Evolutionary conservation across 2,329 filamentous ascomycete species (phyloP), one percentile per base, ranked within the genome.

Genomic region (Beauveria caledonica): DNA sequence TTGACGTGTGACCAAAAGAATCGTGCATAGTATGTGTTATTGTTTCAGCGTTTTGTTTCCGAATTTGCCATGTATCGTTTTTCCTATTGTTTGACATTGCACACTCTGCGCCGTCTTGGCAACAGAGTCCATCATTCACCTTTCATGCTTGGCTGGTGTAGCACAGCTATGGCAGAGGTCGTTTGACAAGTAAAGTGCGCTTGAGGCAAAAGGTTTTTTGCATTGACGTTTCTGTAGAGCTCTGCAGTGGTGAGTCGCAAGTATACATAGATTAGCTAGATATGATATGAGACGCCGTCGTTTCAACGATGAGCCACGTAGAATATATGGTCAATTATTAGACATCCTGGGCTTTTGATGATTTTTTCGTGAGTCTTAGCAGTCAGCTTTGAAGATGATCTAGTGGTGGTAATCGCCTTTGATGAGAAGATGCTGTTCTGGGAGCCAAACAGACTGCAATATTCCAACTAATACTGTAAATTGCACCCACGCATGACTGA

Each of bases 81-180:
- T 57, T 57, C 54, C 54, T 57, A 27, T 57, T 57, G 54, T 57
- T 48, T 57, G 45, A 27, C 40, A 19, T 57, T 45, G 54, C 54
- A 57, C 25, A 10, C 44, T 49, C 54, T 39, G 25, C 27, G 42
- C 29, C 5, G 21, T 15, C 3, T 15, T 25, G 27, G 27, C 9
- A 23, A 17, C 21, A 19, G 54, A 49, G 54, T 21, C 33, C 29
- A 33, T 5, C 19, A n/a, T 27, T 5, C 15, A 21, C 21, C 17
- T 57, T 48, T 39, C 4, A 13, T 49, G 2, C 13, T 1, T 5
- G 9, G 29, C 23, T 42, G 15, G 23, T 40, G 44, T 13, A 27
- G 44, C 44, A 40, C 45, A 19, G 21, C 44, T 21, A 21, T n/a
- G 53, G n/a, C 15, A 23, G 19, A 36, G 19, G n/a, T 27, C 25